Conservation (phyloP, 441 rosid species). For the Eutrema salsugineum region DNA sequence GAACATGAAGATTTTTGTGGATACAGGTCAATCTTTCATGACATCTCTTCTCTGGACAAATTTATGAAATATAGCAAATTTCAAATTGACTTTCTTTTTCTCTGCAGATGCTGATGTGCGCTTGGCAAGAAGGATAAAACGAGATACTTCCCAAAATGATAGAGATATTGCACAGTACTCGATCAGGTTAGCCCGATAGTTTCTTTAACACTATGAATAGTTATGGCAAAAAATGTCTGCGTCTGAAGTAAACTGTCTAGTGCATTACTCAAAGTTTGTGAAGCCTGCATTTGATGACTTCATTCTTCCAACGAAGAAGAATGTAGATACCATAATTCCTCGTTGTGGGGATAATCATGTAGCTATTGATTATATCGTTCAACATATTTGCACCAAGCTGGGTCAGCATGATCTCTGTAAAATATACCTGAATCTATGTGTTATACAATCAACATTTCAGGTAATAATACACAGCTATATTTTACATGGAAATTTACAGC, state of each 20-base stretch:
- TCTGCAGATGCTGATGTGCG: slow-evolving; percentile 99
- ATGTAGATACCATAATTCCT: slow-evolving; percentile 90
- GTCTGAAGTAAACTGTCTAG: slow-evolving; percentile 1
- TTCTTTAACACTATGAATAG: neutral
- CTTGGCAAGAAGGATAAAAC: slow-evolving; percentile 93
- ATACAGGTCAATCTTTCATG: slow-evolving; percentile 63
- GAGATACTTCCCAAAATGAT: slow-evolving; percentile 88
- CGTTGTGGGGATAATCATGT: slow-evolving; percentile 99
- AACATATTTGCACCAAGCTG: slow-evolving; percentile 90
- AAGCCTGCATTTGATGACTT: slow-evolving; percentile 97
- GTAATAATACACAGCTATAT: slow-evolving; percentile 35
- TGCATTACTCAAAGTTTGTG: slow-evolving; percentile 96
- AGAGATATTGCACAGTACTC: slow-evolving; percentile 86
- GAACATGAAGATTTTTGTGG: slow-evolving; percentile 99
- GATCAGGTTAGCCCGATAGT: slow-evolving; percentile 62
- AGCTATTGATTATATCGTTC: slow-evolving; percentile 90
- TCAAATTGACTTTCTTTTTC: slow-evolving; percentile 53
- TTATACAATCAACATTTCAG: slow-evolving; percentile 95
- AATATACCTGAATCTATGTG: slow-evolving; percentile 87
- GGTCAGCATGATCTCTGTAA: slow-evolving; percentile 97
- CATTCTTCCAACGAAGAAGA: slow-evolving; percentile 93
- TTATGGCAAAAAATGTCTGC: neutral
- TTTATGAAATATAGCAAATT: slow-evolving; percentile 26
- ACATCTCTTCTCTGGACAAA: neutral
- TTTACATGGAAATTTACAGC: too few relatives aligned